These are phyloP conservation scores for Medicago ruthenica DNA, from an alignment of 306 rosid genomes.

Conservation along the genomic window DNA sequence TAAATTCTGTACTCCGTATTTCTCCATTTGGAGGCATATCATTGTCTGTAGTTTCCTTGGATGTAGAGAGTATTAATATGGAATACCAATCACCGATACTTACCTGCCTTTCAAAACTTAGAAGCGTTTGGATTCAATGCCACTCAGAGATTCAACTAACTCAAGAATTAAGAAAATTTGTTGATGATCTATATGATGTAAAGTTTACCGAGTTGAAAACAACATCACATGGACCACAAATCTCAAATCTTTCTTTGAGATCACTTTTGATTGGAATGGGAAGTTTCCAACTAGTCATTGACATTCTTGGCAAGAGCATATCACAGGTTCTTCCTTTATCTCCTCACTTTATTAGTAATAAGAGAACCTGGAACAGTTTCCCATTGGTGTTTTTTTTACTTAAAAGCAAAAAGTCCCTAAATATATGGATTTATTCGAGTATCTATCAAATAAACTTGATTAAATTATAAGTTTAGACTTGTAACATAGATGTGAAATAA, in stretches of 20 bases:
- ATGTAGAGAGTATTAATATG: background rate
- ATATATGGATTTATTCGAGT: too few relatives aligned
- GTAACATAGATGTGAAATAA: too few relatives aligned
- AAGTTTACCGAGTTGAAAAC: background rate
- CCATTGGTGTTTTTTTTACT: too few relatives aligned
- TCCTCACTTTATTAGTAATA: too few relatives aligned
- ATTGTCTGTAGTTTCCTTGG: background rate
- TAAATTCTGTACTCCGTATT: background rate
- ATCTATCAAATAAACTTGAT: too few relatives aligned
- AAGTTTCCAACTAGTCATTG: background rate
- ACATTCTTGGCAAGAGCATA: background rate
- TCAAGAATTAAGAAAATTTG: background rate
- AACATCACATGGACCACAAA: background rate
- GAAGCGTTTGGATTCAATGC: slow-evolving; percentile 13
- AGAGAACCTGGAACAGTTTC: too few relatives aligned
- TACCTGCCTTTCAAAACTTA: slow-evolving; percentile 13
- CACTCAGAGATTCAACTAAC: background rate
- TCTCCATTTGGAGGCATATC: background rate
- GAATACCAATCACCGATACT: background rate
- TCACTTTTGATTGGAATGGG: slow-evolving; percentile 24
- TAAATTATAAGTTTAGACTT: too few relatives aligned
- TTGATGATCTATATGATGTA: background rate
- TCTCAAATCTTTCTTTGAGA: background rate
- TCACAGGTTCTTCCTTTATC: background rate
- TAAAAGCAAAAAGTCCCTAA: too few relatives aligned